Base-by-base conservation (phyloP, 2,329 filamentous ascomycete species). In the Penicillium sp. region DNA sequence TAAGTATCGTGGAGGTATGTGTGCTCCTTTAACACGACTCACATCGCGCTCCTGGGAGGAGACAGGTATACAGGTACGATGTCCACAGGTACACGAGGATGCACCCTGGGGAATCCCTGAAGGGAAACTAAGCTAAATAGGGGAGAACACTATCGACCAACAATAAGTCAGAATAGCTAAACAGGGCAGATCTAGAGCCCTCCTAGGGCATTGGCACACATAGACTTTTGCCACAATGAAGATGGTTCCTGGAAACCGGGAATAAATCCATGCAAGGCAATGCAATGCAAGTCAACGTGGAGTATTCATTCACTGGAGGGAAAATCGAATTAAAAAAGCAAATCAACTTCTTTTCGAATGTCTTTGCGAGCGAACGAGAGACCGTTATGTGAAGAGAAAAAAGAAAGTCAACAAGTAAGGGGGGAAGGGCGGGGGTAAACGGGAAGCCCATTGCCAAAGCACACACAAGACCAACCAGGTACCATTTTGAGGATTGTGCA, bases 261-360 rank as follows among this genome's bases (percentile, higher is more conserved):
- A 64, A 48, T 9, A 52, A 52, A 42, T 31, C 27, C 19, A 66
- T 62, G 65, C 60, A 66, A 66, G 64, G 64, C 41, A 56, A 63
- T 61, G 63, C 58, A 60, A 60, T 64, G 65, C 63, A 41, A 63
- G 60, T 65, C 61, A 63, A 47, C 35, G 47, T 44, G 39, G 33
- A 44, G 25, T 25, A 55, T 47, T 42, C 33, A 35, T 51, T 43
- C 6, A 41, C 35, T 38, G n/a, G 38, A 38, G 27, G 23, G 23
- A 31, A 51, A 51, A 49, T 29, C 6, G 44, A 60, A 39, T 23
- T 31, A 42, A 41, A 56, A 57, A 57, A 53, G 39, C 35, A 41
- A 57, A 19, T 43, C 9, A 19, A 35, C 19, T 13, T 15, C 13
- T 36, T n/a, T 15, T 27, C 41, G 31, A 53, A 43, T 41, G 29